Base-by-base conservation (phyloP, 257 asterid genomes). In the Solanum chmielewskii region DNA sequence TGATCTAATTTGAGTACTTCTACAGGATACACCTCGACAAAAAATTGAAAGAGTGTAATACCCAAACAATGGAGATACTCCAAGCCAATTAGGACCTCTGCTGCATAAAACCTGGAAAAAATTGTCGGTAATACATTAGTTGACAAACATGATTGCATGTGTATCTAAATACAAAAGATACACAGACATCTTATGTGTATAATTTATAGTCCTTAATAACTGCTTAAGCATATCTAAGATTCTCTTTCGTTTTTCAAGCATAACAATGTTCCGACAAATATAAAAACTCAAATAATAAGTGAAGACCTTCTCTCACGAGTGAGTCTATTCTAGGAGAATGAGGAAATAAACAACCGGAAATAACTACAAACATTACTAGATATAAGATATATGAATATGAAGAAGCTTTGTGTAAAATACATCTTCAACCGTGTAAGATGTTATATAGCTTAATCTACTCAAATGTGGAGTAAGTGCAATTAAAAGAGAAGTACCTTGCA, bases 61-160 rank as follows among this genome's bases (percentile, higher is more conserved):
- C 99, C 99, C 93, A 97, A 92, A 91, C 99, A 97, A 86, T 97
- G 99, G 91, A 97, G 98, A 92, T 97, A 97, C 89, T 97, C 99
- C 96, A 97, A 91, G 87, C 96, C 94, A 91, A 97, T 92, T 90
- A 95, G 88, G 87, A 97, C 98, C 90, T 95, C 99, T 82, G 99
- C 99, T 64, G 98, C 97, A 91, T 92, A 97, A 92, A 97, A 97
- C 95, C 99, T 97, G 93, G 83, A 73, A 86, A 89, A 52, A 15
- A 49, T 33, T 68, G 75, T 83, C 44, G 84, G 27, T 75, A 64
- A 81, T 78, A 47, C 70, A 81, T 49, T 64, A 49, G 70, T 49
- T 81, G 18, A 42, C 25, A 42, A 76, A 13, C n/a, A 42, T 76
- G n/a, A 49, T 81, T 6, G n/a, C 69, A 49, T 6, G 8, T 5